phyloP scores from a whole-genome alignment of 495 filamentous ascomycete species.

The Penicillium pulvis region DNA sequence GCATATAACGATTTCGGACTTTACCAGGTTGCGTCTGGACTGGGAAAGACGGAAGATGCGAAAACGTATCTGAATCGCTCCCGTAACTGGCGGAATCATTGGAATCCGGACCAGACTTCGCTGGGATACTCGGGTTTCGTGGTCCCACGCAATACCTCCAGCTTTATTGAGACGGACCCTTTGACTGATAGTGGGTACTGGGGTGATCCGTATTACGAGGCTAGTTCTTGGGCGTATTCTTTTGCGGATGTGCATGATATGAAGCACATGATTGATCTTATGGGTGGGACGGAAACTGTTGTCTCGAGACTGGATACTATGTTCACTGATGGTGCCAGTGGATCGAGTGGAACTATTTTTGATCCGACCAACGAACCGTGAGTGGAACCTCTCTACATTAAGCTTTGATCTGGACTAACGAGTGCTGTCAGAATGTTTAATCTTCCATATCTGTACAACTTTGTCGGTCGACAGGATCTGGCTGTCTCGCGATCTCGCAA shows the following conservation, averaged over 20 bases:
- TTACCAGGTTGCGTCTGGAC: constrained; percentile 51
- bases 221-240: constrained; percentile 67
- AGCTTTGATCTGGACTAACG: constrained; percentile 8
- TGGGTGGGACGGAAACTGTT: constrained; percentile 53
- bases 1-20: constrained; percentile 69
- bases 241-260: constrained; percentile 73
- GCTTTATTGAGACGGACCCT: constrained; percentile 63
- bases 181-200: constrained; percentile 59
- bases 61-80: constrained; percentile 65
- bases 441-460: constrained; percentile 73
- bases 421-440: constrained; percentile 54
- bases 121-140: constrained; percentile 65
- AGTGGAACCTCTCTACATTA: constrained; percentile 11
- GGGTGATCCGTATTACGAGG: constrained; percentile 65
- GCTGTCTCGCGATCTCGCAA: constrained; percentile 38
- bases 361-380: constrained; percentile 70
- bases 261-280: constrained; percentile 53
- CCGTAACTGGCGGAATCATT: constrained; percentile 73
- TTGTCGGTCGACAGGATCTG: constrained; percentile 60
- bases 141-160: constrained; percentile 57
- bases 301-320: constrained; percentile 44
- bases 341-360: constrained; percentile 59
- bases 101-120: constrained; percentile 58
- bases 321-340: constrained; percentile 48
- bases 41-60: constrained; percentile 54